These are phyloP conservation scores for Pseudopyrenochaeta lycopersici DNA, from an alignment of 2,329 filamentous ascomycete species.

Conservation along the genomic window DNA sequence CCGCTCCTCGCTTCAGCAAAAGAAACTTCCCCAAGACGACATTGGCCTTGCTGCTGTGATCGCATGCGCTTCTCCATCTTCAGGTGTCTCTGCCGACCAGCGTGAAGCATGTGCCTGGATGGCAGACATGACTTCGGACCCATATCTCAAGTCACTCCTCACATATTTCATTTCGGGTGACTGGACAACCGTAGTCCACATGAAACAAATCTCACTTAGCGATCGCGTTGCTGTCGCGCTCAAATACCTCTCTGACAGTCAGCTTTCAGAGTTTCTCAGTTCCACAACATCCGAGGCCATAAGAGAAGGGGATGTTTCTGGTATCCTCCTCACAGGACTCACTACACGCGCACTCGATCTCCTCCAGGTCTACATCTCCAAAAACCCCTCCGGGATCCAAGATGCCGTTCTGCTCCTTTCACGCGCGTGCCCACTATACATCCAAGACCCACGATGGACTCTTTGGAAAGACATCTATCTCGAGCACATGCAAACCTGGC, in stretches of 20 bases:
- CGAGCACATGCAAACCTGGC: constrained; percentile 74
- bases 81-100: constrained; percentile 63
- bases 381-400: constrained; percentile 76
- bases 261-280: constrained; percentile 55
- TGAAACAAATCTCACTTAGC: constrained; percentile 75
- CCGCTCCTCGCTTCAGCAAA: constrained; percentile 72
- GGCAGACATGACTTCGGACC: constrained; percentile 73
- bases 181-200: constrained; percentile 78
- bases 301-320: constrained; percentile 76
- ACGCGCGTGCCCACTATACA: constrained; percentile 77
- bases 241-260: constrained; percentile 70
- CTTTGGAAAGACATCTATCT: constrained; percentile 82
- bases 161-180: constrained; percentile 79
- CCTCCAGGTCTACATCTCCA: constrained; percentile 77
- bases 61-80: constrained; percentile 53
- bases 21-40: constrained; percentile 65
- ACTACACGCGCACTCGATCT: constrained; percentile 77
- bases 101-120: constrained; percentile 69
- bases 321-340: constrained; percentile 80
- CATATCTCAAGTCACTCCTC: constrained; percentile 82
- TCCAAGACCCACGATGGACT: constrained; percentile 77
- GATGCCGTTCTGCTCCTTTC: constrained; percentile 79
- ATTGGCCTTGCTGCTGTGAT: constrained; percentile 59
- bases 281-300: constrained; percentile 68
- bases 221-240: constrained; percentile 80